Percentiles rank a stretch among this genome's conserved stretches.
phyloP scores from a whole-genome alignment of 2,329 filamentous ascomycete species.

The Sphaerulina populicola region DNA sequence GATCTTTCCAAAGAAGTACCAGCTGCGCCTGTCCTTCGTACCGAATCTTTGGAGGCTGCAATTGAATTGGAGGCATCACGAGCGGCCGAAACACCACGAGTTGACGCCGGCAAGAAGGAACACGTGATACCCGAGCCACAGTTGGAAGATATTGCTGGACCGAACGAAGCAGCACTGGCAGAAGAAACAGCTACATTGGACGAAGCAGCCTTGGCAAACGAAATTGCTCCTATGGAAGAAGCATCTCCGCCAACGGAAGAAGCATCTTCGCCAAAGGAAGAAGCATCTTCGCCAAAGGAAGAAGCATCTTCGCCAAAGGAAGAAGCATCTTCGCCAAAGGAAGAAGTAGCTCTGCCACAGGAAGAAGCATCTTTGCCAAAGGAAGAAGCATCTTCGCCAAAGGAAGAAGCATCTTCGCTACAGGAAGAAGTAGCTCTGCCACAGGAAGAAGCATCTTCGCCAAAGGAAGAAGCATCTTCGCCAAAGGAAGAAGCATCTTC shows the following conservation, averaged over 20 bases:
- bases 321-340: not conserved
- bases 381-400: too few relatives aligned
- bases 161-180: not conserved
- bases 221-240: too few relatives aligned
- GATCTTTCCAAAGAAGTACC: not conserved
- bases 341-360: not conserved
- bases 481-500: not conserved
- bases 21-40: not conserved
- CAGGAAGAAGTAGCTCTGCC: too few relatives aligned
- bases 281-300: not conserved
- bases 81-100: too few relatives aligned
- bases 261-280: not conserved
- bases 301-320: not conserved
- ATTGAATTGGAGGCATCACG: not conserved
- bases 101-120: too few relatives aligned
- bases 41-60: not conserved
- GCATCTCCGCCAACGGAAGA: too few relatives aligned
- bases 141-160: not conserved
- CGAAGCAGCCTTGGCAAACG: too few relatives aligned
- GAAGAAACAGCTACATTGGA: too few relatives aligned
- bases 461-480: not conserved
- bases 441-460: too few relatives aligned
- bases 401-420: too few relatives aligned
- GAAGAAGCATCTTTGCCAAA: not conserved
- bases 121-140: too few relatives aligned